These are phyloP conservation scores for Chenopodium album DNA, from an alignment of 148 eudicot species.

Conservation along the genomic window DNA sequence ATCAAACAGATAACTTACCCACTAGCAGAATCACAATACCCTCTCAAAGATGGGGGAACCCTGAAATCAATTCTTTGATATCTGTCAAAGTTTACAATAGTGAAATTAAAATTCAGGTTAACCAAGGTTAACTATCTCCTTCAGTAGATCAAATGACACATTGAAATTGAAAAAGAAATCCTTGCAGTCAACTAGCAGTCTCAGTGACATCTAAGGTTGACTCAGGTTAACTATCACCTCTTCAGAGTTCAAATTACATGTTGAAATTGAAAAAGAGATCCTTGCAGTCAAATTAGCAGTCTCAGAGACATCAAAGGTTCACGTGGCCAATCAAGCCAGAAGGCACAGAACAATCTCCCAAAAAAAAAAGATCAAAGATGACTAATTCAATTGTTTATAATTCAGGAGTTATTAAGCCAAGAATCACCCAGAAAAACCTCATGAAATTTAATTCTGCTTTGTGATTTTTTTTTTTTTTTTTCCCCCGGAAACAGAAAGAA, in stretches of 20 bases:
- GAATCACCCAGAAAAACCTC: background rate
- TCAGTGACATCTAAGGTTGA: background rate
- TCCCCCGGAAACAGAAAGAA: background rate
- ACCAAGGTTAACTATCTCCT: background rate
- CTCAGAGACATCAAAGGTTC: background rate
- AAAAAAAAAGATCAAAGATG: background rate
- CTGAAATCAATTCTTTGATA: conserved; percentile 88
- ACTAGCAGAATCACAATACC: conserved; percentile 51
- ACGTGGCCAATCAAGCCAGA: background rate
- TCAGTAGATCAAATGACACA: background rate
- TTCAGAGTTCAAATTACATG: background rate
- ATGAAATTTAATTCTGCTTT: too few relatives aligned
- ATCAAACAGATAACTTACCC: conserved; percentile 47
- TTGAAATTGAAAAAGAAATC: background rate
- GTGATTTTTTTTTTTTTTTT: background rate
- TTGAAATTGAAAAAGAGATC: background rate
- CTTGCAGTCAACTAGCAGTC: conserved; percentile 2
- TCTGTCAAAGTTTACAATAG: conserved; percentile 39
- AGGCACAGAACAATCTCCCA: background rate
- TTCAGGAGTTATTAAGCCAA: background rate
- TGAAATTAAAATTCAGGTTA: conserved; percentile 1
- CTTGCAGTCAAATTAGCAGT: background rate
- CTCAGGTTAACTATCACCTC: background rate
- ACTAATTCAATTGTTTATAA: background rate
- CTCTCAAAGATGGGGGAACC: conserved; percentile 66